phyloP scores from a whole-genome alignment of 176 grass and related monocot genomes.

The Eleusine indica region DNA sequence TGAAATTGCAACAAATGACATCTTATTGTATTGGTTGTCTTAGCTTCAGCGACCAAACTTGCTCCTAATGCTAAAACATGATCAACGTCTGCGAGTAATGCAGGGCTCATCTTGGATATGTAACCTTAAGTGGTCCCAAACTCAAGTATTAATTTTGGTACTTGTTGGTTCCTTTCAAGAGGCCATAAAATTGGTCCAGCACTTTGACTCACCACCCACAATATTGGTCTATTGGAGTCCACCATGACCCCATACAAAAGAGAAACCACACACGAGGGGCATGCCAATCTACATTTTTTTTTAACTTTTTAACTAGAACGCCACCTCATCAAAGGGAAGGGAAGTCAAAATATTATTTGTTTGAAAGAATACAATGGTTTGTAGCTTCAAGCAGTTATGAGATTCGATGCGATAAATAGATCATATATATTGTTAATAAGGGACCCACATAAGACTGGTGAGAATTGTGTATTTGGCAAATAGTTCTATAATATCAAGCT shows the following conservation, averaged over 20 bases:
- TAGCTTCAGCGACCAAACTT: background rate
- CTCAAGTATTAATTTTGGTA: too few species aligned
- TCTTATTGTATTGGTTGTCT: background rate
- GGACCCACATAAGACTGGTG: too few species aligned
- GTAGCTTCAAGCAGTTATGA: background rate
- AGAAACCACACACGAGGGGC: too few species aligned
- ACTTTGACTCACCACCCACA: too few species aligned
- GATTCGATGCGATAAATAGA: background rate
- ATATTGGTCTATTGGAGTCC: too few species aligned
- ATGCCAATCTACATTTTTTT: too few species aligned
- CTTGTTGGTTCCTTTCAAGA: too few species aligned
- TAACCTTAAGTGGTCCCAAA: background rate
- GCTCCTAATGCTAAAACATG: background rate
- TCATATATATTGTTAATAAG: background rate
- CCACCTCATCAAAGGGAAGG: background rate
- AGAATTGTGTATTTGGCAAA: background rate
- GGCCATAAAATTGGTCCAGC: too few species aligned
- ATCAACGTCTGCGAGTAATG: background rate
- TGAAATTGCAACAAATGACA: conserved; percentile 12
- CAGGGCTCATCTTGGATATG: background rate
- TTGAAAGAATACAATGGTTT: background rate
- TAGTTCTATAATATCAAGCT: background rate
- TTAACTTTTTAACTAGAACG: too few species aligned
- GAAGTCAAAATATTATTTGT: background rate
- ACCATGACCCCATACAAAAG: too few species aligned